Evolutionary conservation across 2,329 filamentous ascomycete genomes (phyloP).

Genomic region (Fusarium austroafricanum): DNA sequence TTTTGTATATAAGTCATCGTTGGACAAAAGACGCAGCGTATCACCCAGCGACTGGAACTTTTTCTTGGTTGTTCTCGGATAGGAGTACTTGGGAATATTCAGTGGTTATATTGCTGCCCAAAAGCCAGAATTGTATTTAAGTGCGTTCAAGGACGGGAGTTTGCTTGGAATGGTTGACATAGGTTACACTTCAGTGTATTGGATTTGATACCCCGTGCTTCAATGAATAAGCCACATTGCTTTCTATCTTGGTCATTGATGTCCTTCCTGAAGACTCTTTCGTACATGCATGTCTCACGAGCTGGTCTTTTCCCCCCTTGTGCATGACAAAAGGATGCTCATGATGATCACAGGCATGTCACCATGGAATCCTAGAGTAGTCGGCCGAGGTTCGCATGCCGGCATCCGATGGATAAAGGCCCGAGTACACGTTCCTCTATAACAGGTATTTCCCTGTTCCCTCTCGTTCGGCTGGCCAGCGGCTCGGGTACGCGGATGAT

Average conservation of each 20-base stretch:
- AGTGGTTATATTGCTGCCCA: not conserved
- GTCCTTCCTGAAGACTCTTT: not conserved
- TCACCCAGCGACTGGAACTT: not conserved
- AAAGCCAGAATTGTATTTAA: slow-evolving; percentile 22
- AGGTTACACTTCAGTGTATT: slow-evolving; percentile 20
- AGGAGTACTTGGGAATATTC: slow-evolving; percentile 13
- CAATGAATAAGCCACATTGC: slow-evolving; percentile 21
- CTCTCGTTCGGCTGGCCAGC: not conserved
- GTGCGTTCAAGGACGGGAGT: slow-evolving; percentile 24
- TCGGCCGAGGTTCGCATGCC: not conserved
- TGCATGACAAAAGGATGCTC: not conserved
- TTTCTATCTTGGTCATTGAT: not conserved
- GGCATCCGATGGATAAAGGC: not conserved
- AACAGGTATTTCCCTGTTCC: not conserved
- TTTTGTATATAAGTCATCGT: slow-evolving; percentile 7
- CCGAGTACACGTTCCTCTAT: not conserved
- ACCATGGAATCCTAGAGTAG: not conserved
- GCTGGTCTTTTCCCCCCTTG: no score
- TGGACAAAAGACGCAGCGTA: not conserved
- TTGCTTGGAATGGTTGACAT: slow-evolving; percentile 23
- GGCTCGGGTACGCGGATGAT: not conserved
- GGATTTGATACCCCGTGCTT: slow-evolving; percentile 40
- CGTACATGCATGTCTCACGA: not conserved
- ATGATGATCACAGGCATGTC: not conserved
- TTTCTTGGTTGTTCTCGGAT: slow-evolving; percentile 6